These are phyloP conservation scores for Termitomyces sp. DNA, from an alignment of 768 basidiomycete species.

Conservation along the genomic window DNA sequence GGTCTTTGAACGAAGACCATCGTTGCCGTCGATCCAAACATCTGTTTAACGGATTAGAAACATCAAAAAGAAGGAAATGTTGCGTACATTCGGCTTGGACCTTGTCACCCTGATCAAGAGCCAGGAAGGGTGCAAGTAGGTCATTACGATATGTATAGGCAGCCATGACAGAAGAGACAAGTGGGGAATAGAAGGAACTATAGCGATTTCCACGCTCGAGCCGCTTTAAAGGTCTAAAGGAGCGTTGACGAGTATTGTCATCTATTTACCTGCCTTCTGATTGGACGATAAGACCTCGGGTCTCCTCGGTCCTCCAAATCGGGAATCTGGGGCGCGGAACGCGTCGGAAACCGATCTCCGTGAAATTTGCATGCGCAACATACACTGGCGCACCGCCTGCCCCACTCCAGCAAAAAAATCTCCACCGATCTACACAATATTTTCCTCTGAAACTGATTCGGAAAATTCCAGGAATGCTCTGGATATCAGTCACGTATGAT, in stretches of 20 bases:
- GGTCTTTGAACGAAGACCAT: slow-evolving; percentile 94
- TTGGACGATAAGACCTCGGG: slow-evolving; percentile 39
- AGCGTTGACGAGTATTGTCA: slow-evolving; percentile 18
- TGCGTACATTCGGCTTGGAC: slow-evolving; percentile 90
- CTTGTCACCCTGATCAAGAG: slow-evolving; percentile 86
- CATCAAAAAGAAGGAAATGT: slow-evolving; percentile 4
- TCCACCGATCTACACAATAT: not conserved
- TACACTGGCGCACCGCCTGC: not conserved
- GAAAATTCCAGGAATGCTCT: not conserved
- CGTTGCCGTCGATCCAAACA: slow-evolving; percentile 97
- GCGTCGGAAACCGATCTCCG: slow-evolving; percentile 16
- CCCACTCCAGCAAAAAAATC: not conserved
- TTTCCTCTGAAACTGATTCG: not conserved
- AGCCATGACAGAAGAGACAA: slow-evolving; percentile 19
- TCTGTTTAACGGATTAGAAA: slow-evolving; percentile 44
- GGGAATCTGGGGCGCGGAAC: slow-evolving; percentile 14
- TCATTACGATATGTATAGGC: slow-evolving; percentile 63
- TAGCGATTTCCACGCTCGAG: slow-evolving; percentile 9
- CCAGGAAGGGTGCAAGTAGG: slow-evolving; percentile 85
- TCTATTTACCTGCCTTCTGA: slow-evolving; percentile 24
- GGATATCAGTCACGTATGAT: not conserved
- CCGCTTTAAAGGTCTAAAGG: slow-evolving; percentile 15
- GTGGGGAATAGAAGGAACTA: slow-evolving; percentile 15
- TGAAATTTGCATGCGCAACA: slow-evolving; percentile 2
- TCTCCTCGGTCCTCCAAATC: slow-evolving; percentile 4